Evolutionary conservation across 495 filamentous ascomycete genomes (phyloP).

Genomic region (Hyaloscypha finlandica): DNA sequence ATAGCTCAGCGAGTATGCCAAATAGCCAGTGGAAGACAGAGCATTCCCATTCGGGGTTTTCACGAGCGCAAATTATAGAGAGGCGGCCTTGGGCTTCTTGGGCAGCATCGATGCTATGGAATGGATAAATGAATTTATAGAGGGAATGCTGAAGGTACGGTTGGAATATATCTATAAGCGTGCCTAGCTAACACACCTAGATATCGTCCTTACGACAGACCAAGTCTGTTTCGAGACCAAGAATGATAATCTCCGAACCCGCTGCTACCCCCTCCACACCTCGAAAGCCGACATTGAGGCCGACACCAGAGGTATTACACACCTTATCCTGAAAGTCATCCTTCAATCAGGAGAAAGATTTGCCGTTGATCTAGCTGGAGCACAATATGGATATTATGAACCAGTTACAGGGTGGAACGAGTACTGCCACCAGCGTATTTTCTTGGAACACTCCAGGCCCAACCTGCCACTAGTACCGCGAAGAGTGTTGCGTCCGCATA

Average conservation of each 20-base stretch:
- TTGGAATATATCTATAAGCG: background rate
- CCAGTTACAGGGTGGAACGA: constrained; percentile 4
- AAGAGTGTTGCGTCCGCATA: no score
- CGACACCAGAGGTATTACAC: background rate
- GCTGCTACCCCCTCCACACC: background rate
- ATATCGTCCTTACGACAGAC: background rate
- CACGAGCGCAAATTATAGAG: background rate
- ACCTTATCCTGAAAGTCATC: constrained; percentile 19
- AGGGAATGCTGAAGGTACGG: background rate
- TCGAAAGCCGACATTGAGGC: background rate
- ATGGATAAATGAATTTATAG: background rate
- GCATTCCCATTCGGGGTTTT: background rate
- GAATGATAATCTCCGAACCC: background rate
- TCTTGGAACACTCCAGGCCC: no score
- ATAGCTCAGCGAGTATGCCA: background rate
- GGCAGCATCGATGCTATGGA: background rate
- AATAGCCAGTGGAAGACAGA: background rate
- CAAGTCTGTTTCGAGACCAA: background rate
- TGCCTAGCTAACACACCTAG: background rate
- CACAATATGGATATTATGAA: constrained; percentile 27
- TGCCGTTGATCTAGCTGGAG: constrained; percentile 26
- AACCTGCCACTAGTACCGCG: no score
- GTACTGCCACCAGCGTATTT: no score
- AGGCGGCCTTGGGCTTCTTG: background rate
- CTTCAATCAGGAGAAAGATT: constrained; percentile 21